Evolutionary conservation across 495 filamentous ascomycete species (phyloP), one percentile per base, ranked within the genome.

Genomic region (Choiromyces venosus): DNA sequence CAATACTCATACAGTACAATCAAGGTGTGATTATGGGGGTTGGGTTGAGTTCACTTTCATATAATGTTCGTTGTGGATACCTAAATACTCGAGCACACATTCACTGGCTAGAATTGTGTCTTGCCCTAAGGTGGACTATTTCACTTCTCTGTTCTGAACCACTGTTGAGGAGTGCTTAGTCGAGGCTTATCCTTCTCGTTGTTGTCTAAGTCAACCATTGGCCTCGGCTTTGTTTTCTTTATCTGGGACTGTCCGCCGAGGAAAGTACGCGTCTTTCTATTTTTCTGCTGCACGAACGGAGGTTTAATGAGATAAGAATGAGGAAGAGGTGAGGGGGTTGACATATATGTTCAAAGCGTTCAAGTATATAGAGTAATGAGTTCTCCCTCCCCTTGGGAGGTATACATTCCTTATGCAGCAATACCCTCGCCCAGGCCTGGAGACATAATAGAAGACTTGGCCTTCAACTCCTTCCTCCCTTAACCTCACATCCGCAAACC

Each of bases 251-350:
- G 52, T 61, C 52, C 44, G 25, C 52, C 52, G 52, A 61, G 52
- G 25, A 14, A 14, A 61, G 52, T 25, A 33, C 52, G 52, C 52
- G 52, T 29, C 29, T 29, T 33, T 33, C 52, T 61, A 33, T 61
- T 61, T n/a, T 61, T 33, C 52, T 61, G 29, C 52, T 61, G 25
- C 52, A 61, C 52, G 52, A 61, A 61, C 52, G 25, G 52, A 61
- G 52, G 52, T 33, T 33, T 61, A n/a, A 61, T 61, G 52, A 61
- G 52, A 61, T 61, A 61, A 61, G 52, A 61, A 61, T 61, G 52
- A 61, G 52, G 52, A 18, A 25, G 46, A 61, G 52, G 52, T 61
- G 52, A 61, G 52, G 52, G 52, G 52, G 1, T 33, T 18, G 52
- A 33, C 52, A 61, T 61, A n/a, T n/a, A 33, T 33, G 52, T 33